A percentile compares a stretch with the other conserved stretches of the same genome.
Conservation (phyloP, 495 filamentous ascomycete species). For the Penicillium silybi region DNA sequence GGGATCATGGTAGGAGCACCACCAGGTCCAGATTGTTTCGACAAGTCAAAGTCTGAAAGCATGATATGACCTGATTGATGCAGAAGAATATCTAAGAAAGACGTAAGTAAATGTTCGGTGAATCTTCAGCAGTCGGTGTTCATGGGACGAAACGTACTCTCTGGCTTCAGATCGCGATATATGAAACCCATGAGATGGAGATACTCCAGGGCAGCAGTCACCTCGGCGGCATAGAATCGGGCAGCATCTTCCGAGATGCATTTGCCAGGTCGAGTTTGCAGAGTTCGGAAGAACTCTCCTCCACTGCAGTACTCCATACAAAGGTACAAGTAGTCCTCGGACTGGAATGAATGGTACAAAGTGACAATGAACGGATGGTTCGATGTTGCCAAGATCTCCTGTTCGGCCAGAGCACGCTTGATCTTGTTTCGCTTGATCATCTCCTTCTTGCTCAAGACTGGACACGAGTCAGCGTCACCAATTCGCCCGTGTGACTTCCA, state of each 20-base stretch:
- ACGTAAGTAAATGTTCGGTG: conserved; percentile 1
- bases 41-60: conserved; percentile 98
- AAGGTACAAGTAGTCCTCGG: conserved; percentile 94
- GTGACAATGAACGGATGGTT: conserved; percentile 99
- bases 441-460: conserved; percentile 98
- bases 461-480: conserved; percentile 7
- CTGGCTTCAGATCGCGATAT: conserved; percentile 95
- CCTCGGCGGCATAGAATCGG: conserved; percentile 94
- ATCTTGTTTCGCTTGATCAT: conserved; percentile 99
- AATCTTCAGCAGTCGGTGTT: not conserved
- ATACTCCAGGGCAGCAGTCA: conserved; percentile 96
- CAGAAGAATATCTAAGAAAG: conserved; percentile 76
- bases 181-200: conserved; percentile 99
- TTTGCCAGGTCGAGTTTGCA: conserved; percentile 95
- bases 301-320: conserved; percentile 99
- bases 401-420: conserved; percentile 94
- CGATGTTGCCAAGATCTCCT: conserved; percentile 96
- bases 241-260: conserved; percentile 96
- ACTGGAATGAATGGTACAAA: conserved; percentile 97
- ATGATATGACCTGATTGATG: conserved; percentile 99
- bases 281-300: conserved; percentile 92
- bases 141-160: conserved; percentile 65
- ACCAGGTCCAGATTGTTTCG: conserved; percentile 94
- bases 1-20: conserved; percentile 97
- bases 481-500: not conserved